phyloP scores from a whole-genome alignment of 805 yeast genomes.

The Kodamaea jinghongensis region DNA sequence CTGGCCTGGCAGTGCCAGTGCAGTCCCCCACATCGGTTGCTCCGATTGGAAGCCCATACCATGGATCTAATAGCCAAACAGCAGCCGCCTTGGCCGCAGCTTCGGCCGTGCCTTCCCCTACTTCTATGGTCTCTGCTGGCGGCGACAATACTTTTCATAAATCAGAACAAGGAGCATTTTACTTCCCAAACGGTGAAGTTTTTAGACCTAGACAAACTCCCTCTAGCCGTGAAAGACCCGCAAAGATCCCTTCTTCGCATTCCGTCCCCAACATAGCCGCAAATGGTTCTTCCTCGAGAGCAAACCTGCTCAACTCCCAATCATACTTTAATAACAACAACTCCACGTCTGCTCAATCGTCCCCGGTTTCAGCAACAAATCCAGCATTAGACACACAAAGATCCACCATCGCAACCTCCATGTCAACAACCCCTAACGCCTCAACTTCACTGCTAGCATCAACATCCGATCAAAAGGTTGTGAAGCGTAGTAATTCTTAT shows the following conservation, averaged over 20 bases:
- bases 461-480: not conserved
- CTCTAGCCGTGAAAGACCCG: slow-evolving; percentile 38
- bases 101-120: too few species aligned
- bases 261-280: not conserved
- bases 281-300: slow-evolving; percentile 6
- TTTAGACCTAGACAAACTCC: slow-evolving; percentile 47
- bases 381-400: not conserved
- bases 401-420: slow-evolving; percentile 5
- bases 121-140: not conserved
- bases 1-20: slow-evolving; percentile 1
- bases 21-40: not conserved
- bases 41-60: not conserved
- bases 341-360: not conserved
- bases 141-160: slow-evolving; percentile 12
- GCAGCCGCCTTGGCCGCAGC: not conserved
- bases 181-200: slow-evolving; percentile 55
- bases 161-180: slow-evolving; percentile 26
- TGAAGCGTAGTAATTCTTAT: slow-evolving; percentile 12
- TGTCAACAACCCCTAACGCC: too few species aligned
- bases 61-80: slow-evolving; percentile 5
- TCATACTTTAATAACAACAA: not conserved
- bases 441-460: not conserved
- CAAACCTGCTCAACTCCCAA: slow-evolving; percentile 5
- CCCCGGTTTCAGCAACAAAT: not conserved
- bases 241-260: slow-evolving; percentile 18